Base-by-base conservation (phyloP, 2,329 filamentous ascomycete genomes). In the Penicillium oxalicum region DNA sequence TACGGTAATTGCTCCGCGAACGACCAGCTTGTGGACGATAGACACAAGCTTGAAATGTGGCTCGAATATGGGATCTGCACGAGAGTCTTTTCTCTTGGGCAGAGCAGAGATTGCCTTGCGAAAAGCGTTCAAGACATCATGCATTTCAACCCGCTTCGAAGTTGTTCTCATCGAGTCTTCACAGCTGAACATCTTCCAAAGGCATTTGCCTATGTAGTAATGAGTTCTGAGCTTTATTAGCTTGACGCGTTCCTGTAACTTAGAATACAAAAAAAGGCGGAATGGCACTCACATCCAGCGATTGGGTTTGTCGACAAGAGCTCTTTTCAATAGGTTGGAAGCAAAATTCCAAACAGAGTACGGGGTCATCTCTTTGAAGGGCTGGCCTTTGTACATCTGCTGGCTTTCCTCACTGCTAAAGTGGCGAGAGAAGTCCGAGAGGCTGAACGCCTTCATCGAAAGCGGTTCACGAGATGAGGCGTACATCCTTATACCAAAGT, bases 21-120 rank as follows among this genome's bases (percentile, higher is more conserved):
- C 74, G 12, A 94, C 86, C 25, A 95, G 77, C 67, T 96, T 95
- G 71, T 94, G 83, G 5, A 90, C 72, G 24, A 93, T 74, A 2
- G 87, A 86, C 33, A 93, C 79, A 18, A 95, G 84, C 70, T 95
- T 95, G 75, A 94, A 95, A 64, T 95, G 90, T 3, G 91, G 91
- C 65, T 95, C 91, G 12, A 96, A 77, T 25, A 94, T 84, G 0
- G 88, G 89, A 52, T 95, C 89, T 34, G 71, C 68, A 18, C 79
- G 75, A 12, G 74, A 76, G 58, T 86, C 79, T 57, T 75, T 77
- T 51, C 79, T 79, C 52, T 79, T 76, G 1, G 84, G 83, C 25
- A 85, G 68, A 7, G 75, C 74, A 47, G 82, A 75, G 48, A 87
- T 80, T 2, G 84, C 78, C 52, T 77, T 76, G 11, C 77, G 68